Evolutionary conservation across 768 basidiomycete genomes (phyloP), one percentile per base, ranked within the genome.

Genomic region (Pisolithus sp.): DNA sequence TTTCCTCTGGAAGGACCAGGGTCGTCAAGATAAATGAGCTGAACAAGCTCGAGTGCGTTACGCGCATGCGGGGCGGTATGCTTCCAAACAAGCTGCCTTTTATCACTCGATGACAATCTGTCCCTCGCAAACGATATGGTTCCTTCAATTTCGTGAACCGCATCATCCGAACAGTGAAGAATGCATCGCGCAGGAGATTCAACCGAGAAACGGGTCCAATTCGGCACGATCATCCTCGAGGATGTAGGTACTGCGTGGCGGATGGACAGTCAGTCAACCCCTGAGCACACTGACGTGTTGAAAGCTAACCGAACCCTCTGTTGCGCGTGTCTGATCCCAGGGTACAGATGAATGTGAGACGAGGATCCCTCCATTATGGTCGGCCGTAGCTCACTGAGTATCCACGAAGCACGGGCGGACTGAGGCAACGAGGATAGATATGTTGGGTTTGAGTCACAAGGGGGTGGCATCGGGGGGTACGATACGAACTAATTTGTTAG

Each of bases 261-360:
- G 81, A 45, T 73, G 67, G 17, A 93, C 54, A 2, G 77, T 83
- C 5, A 93, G 52, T 8, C 76, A 78, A 0, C 85, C 79, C 36
- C 79, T 82, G 17, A 93, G 73, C 30, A 92, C 69, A 7, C 79
- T 75, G 59, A 91, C 82, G 59, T 91, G 87, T 65, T 95, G 92
- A 17, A 93, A 68, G 21, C 80, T 83, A 21, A 90, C 85, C 92
- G 92, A 93, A 12, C 92, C 92, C 67, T 91, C 86, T 2, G 84
- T 83, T 23, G 76, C 73, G 12, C 89, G 82, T 49, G 93, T 73
- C 46, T 76, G 73, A 30, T 76, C 65, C 92, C 64, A 80, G 79
- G 85, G 77, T 53, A 86, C 74, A 42, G 76, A 53, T 5, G 84
- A 85, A 56, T 86, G 85, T 0, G 81, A 77, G n/a, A 89, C 66